Conservation (phyloP, 768 basidiomycete species). For the Holtermanniella nyarrowii region DNA sequence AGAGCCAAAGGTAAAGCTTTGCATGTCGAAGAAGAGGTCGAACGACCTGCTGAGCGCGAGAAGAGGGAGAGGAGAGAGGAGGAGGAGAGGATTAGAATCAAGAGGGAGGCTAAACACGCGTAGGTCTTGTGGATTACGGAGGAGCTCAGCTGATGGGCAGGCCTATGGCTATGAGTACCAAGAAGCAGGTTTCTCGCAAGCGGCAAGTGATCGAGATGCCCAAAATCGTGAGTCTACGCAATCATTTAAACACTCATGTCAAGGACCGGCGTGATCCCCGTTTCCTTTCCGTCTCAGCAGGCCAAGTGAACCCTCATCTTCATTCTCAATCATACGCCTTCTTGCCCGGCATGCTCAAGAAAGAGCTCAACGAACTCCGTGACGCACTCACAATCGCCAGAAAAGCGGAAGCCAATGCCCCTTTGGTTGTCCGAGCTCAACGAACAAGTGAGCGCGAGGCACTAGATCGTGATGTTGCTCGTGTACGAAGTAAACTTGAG, state of each 20-base stretch:
- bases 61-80: constrained; percentile 13
- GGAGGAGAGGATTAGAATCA: constrained; percentile 45
- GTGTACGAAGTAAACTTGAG: constrained; percentile 66
- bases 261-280: constrained; percentile 79
- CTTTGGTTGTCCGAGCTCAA: constrained; percentile 42
- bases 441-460: constrained; percentile 59
- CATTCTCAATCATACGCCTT: constrained; percentile 68
- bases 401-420: constrained; percentile 43
- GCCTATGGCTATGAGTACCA: constrained; percentile 71
- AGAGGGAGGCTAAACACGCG: constrained; percentile 77
- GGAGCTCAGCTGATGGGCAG: constrained; percentile 42
- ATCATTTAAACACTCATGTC: neutral
- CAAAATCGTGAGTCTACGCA: constrained; percentile 48
- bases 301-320: constrained; percentile 54
- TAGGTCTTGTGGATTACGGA: constrained; percentile 43
- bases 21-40: constrained; percentile 34
- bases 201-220: constrained; percentile 60
- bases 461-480: constrained; percentile 64
- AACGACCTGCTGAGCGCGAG: constrained; percentile 11
- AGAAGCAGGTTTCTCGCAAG: constrained; percentile 66
- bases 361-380: constrained; percentile 57
- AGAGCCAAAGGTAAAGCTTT: constrained; percentile 41
- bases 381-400: constrained; percentile 59
- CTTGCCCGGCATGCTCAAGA: constrained; percentile 54
- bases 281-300: constrained; percentile 59